phyloP scores from a whole-genome alignment of 2,329 filamentous ascomycete species.

The Stagonosporopsis rhizophila region DNA sequence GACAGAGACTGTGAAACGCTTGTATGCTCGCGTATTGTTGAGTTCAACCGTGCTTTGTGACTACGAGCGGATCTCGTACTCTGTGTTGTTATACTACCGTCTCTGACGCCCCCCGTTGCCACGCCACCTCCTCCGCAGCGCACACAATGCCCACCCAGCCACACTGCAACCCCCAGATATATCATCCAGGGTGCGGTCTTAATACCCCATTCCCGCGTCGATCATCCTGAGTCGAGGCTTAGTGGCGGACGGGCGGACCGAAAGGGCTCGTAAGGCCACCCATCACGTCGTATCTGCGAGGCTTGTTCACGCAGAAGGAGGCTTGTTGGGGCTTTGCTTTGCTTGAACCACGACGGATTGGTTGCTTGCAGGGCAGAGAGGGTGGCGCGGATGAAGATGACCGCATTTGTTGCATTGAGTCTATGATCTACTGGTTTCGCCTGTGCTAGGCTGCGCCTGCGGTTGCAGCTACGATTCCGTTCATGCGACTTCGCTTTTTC shows the following conservation, averaged over 20 bases:
- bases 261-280: neutral
- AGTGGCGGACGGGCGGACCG: neutral
- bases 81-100: neutral
- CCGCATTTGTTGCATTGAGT: neutral
- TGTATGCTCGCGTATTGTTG: neutral
- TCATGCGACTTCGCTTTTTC: constrained; percentile 3
- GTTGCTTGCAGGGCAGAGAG: neutral
- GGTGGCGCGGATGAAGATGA: neutral
- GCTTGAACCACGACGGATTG: neutral
- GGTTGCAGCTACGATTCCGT: constrained; percentile 5
- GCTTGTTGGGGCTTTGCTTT: constrained; percentile 2
- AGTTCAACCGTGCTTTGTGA: neutral
- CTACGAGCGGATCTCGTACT: neutral
- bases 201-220: neutral
- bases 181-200: neutral
- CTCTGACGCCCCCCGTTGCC: neutral
- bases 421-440: no score
- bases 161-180: neutral
- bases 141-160: neutral
- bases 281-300: neutral
- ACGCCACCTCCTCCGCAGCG: neutral
- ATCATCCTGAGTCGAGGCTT: neutral
- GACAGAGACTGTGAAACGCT: neutral
- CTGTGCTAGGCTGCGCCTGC: constrained; percentile 4
- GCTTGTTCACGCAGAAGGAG: constrained; percentile 1